Base-by-base conservation (phyloP, 164 flowering plant species). In the Annona squamosa region DNA sequence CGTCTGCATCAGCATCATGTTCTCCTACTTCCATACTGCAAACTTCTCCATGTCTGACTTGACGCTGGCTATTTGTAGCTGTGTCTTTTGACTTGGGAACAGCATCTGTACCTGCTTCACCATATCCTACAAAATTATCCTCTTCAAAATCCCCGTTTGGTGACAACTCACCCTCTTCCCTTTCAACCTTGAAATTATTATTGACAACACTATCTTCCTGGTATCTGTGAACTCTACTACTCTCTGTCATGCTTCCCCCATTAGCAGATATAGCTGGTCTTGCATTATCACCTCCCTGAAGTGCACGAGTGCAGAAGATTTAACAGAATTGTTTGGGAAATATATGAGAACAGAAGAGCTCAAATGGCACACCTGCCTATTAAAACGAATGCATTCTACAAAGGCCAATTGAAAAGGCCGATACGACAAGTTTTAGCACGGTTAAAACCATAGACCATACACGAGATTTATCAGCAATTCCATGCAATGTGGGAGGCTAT, bases 141-240 rank as follows among this genome's bases (percentile, higher is more conserved):
- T 88, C 96, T 77, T 86, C 91, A 80, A 87, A 86, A 77, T 88
- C 97, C 66, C 89, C 89, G 79, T 78, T 89, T 5, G 97, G 97
- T 71, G 98, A 88, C 77, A 96, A 77, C 79, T 96, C 97, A 71
- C 97, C 98, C 79, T 96, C 99, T 78, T 96, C 99, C 82, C 91
- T 88, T 80, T 91, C 98, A 77, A 80, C 69, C 79, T 88, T 90
- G 71, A 69, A 76, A 67, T n/a, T 76, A 10, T 46, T 71, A 76
- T 76, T 77, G 17, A 69, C 78, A 67, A 37, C 82, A 66, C 48
- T 43, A 76, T 83, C 88, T 75, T 84, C 89, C 18, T 79, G 86
- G 73, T 76, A 77, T 79, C 77, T 82, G 19, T 81, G 81, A 70
- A 46, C 74, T 75, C 79, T 85, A 68, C 41, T 57, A 62, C 76